Base-by-base conservation (phyloP, 176 grass and related monocot species). In the Hsuehochloa calcarea region DNA sequence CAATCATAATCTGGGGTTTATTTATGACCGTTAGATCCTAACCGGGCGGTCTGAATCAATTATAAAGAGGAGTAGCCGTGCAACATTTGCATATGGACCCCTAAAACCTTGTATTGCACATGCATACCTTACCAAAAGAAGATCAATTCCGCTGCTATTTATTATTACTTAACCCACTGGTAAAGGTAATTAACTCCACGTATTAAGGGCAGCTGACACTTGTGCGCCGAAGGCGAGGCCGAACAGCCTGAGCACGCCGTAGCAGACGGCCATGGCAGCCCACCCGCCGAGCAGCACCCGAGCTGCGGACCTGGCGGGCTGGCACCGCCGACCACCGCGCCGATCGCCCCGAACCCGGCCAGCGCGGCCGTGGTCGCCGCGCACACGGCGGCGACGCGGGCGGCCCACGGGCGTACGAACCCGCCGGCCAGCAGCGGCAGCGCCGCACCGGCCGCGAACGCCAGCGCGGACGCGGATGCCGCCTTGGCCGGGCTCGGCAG, bases 191-290 rank as follows among this genome's bases (percentile, higher is more conserved):
- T 51, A 51, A 51, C 52, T n/a, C 55, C 55, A 23, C 19, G 55
- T 3, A 14, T 74, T 49, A 74, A 74, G 34, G 39, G 39, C 43
- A 52, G 46, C 22, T 59, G 22, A 16, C 14, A 23, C 71, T 51
- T 31, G 22, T 16, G 10, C 8, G 25, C 71, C 71, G 39, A 87
- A 27, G 46, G 69, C 68, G 19, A 87, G 64, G 29, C 52, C 66
- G 78, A 84, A 89, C 27, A 89, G 23, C 55, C 74, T 72, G 26
- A 89, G 74, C 72, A 73, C 74, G 41, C 81, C 87, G 72, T 79
- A 89, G 54, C 81, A 84, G 70, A 67, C 69, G 54, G 87, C 87
- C 87, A 89, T 85, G 81, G 87, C 81, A 25, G 67, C 81, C 87
- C 75, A 89, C 12, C 87, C 87, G 13, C 87, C 87, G 40, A 89